phyloP scores from a whole-genome alignment of 345 rosid genomes.

The Gossypium thurberi region DNA sequence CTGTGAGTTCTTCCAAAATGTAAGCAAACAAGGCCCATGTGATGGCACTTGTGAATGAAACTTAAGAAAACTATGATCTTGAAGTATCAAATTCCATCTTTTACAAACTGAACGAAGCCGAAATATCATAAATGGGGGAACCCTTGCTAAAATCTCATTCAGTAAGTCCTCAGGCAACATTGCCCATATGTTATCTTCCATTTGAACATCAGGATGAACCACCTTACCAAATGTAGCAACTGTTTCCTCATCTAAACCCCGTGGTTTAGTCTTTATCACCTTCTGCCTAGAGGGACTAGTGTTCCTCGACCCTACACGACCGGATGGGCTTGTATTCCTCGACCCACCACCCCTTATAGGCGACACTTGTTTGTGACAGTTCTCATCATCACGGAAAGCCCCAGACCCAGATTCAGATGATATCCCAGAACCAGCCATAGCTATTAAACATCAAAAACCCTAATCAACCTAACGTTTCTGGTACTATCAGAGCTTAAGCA shows the following conservation, averaged over 20 bases:
- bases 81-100: slow-evolving; percentile 84
- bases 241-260: slow-evolving; percentile 86
- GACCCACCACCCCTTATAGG: slow-evolving; percentile 60
- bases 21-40: slow-evolving; percentile 84
- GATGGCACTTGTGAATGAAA: slow-evolving; percentile 56
- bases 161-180: slow-evolving; percentile 89
- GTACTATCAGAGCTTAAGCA: neutral
- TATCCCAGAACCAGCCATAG: slow-evolving; percentile 35
- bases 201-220: slow-evolving; percentile 54
- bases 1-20: slow-evolving; percentile 79
- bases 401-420: slow-evolving; percentile 43
- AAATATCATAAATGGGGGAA: slow-evolving; percentile 89
- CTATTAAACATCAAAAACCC: slow-evolving; percentile 16
- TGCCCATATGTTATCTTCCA: slow-evolving; percentile 90
- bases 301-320: slow-evolving; percentile 71
- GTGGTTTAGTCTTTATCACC: slow-evolving; percentile 66
- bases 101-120: slow-evolving; percentile 83
- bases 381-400: slow-evolving; percentile 32
- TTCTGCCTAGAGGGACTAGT: slow-evolving; percentile 80
- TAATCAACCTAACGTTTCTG: slow-evolving; percentile 3
- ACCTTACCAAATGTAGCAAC: slow-evolving; percentile 70
- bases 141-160: slow-evolving; percentile 77
- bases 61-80: slow-evolving; percentile 75
- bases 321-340: slow-evolving; percentile 65
- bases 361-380: slow-evolving; percentile 46